Conservation (phyloP, 768 basidiomycete genomes). For the Suillus ampliporus region DNA sequence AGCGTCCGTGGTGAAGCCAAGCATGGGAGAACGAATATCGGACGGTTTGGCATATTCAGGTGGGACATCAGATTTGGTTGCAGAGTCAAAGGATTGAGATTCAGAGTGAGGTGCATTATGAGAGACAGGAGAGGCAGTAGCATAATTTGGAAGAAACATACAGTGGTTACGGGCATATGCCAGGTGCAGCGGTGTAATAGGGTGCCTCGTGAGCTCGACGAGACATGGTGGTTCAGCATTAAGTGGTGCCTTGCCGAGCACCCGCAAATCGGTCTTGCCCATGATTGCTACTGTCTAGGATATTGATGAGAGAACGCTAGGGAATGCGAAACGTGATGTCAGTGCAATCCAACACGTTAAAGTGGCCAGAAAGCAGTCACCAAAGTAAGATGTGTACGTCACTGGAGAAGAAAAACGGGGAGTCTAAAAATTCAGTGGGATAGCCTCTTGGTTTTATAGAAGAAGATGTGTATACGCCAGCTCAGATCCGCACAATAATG, state of each 20-base stretch:
- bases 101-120: conserved; percentile 7
- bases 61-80: conserved; percentile 22
- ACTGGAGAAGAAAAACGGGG: neutral
- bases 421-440: neutral
- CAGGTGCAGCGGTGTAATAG: conserved; percentile 65
- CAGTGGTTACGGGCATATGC: conserved; percentile 79
- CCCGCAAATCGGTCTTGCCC: conserved; percentile 24
- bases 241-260: conserved; percentile 52
- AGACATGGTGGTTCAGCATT: conserved; percentile 74
- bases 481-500: neutral
- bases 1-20: neutral
- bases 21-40: conserved; percentile 19
- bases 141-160: conserved; percentile 44
- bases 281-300: conserved; percentile 14
- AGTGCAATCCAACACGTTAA: neutral
- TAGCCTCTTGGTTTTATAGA: conserved; percentile 1
- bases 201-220: conserved; percentile 50
- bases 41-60: conserved; percentile 39
- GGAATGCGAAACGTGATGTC: neutral
- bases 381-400: neutral
- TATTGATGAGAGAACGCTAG: neutral
- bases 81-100: neutral
- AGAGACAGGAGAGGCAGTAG: conserved; percentile 1
- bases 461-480: neutral
- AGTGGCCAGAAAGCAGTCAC: neutral